These are phyloP conservation scores for Phytophthora cryptogea DNA, from an alignment of 352 stramenopile genomes.

Conservation along the genomic window DNA sequence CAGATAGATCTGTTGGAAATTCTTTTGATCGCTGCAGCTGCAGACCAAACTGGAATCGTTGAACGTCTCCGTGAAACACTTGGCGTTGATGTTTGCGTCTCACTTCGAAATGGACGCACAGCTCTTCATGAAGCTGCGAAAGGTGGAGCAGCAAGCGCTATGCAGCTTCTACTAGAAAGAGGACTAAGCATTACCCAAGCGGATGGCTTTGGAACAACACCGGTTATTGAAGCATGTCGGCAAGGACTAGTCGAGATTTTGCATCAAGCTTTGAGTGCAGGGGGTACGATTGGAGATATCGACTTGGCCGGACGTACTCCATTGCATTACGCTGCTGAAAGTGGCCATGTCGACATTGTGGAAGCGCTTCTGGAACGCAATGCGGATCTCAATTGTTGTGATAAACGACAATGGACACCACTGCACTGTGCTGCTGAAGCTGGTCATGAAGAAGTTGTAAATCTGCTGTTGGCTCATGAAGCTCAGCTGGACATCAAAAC, in stretches of 20 bases:
- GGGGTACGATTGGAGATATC: neutral
- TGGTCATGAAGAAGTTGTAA: neutral
- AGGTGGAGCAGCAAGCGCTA: no score
- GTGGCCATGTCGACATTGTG: neutral
- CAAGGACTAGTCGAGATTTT: neutral
- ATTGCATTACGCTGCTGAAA: neutral
- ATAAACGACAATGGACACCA: constrained; percentile 16
- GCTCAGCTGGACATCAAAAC: neutral
- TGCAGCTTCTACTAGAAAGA: no score
- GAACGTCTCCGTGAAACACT: no score
- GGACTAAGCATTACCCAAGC: neutral
- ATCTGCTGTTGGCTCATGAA: constrained; percentile 1
- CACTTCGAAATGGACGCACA: no score
- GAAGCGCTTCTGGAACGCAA: neutral
- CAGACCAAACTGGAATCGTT: no score
- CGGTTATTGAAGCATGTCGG: constrained; percentile 3
- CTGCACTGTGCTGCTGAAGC: constrained; percentile 8
- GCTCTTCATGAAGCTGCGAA: no score
- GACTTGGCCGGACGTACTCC: neutral
- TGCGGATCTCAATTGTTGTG: constrained; percentile 1
- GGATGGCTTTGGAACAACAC: constrained; percentile 13
- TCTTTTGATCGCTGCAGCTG: no score
- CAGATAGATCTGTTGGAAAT: no score
- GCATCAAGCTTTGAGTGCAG: neutral
- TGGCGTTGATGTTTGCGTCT: no score